A percentile compares a stretch with the other conserved stretches of the same genome.
Evolutionary conservation across 2,329 filamentous ascomycete species (phyloP).

Genomic region (Xylaria sp.): DNA sequence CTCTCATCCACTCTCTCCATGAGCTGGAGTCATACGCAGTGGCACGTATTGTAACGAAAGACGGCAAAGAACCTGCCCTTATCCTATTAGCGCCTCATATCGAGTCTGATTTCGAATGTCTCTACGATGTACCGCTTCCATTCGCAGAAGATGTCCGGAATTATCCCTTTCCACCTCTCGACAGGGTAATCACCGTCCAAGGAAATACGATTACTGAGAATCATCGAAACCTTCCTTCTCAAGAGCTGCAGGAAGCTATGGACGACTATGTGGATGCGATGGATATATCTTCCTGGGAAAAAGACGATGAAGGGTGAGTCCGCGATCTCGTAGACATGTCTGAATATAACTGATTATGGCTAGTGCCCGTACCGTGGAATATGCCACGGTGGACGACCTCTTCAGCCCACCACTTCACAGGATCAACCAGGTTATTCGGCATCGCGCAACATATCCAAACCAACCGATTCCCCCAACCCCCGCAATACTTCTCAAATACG

Average conservation of each 20-base stretch:
- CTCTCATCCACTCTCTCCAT: slow-evolving; percentile 83
- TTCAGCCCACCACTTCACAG: slow-evolving; percentile 89
- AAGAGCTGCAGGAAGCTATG: slow-evolving; percentile 81
- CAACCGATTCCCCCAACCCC: slow-evolving; percentile 66
- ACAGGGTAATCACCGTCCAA: slow-evolving; percentile 84
- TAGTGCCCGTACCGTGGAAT: slow-evolving; percentile 59
- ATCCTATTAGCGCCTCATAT: slow-evolving; percentile 81
- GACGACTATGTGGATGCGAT: slow-evolving; percentile 90
- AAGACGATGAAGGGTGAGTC: slow-evolving; percentile 75
- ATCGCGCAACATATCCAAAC: slow-evolving; percentile 77
- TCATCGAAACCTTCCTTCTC: slow-evolving; percentile 79
- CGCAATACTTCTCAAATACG: slow-evolving; percentile 72
- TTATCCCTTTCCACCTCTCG: slow-evolving; percentile 91
- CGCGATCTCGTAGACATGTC: not conserved
- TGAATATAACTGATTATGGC: slow-evolving; percentile 29
- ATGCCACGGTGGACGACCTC: slow-evolving; percentile 77
- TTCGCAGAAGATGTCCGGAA: slow-evolving; percentile 90
- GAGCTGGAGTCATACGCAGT: slow-evolving; percentile 87
- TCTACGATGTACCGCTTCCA: slow-evolving; percentile 88
- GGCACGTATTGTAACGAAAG: slow-evolving; percentile 83
- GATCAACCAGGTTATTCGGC: slow-evolving; percentile 82
- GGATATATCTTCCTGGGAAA: slow-evolving; percentile 76
- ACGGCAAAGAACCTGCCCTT: slow-evolving; percentile 77
- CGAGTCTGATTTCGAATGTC: slow-evolving; percentile 78
- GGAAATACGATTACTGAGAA: slow-evolving; percentile 81